Percentiles rank a stretch among this genome's conserved stretches.
phyloP scores from a whole-genome alignment of 768 basidiomycete genomes.

The Tylopilus plumbeoviolaceoides region DNA sequence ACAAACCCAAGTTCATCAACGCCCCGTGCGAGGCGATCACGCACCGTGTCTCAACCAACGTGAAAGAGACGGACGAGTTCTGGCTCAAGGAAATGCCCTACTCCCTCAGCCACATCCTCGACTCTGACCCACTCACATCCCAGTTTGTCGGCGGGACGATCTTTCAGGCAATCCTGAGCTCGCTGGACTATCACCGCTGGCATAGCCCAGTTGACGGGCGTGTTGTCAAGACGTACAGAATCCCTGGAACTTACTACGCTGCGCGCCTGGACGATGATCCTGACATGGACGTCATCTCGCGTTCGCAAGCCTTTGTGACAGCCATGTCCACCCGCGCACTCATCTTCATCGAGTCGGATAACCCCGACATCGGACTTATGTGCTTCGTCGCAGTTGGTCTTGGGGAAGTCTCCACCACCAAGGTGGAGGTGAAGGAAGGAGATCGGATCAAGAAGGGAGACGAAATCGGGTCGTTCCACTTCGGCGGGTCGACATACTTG shows the following conservation, averaged over 20 bases:
- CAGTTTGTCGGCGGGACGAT: neutral
- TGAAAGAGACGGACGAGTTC: neutral
- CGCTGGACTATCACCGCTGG: neutral
- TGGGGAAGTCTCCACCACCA: too few relatives aligned
- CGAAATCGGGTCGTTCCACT: too few relatives aligned
- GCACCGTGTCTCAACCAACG: neutral
- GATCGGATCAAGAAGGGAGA: too few relatives aligned
- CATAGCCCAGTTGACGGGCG: neutral
- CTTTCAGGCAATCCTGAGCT: neutral
- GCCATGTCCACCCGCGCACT: conserved; percentile 50
- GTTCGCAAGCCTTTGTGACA: conserved; percentile 26
- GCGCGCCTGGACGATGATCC: neutral
- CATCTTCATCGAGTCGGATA: conserved; percentile 57
- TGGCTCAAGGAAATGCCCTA: neutral
- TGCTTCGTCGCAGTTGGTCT: conserved; percentile 26
- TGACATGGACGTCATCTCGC: conserved; percentile 21
- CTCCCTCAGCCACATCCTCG: neutral
- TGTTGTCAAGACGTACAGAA: neutral
- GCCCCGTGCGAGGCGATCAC: neutral
- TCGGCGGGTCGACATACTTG: conserved; percentile 24
- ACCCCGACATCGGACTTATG: conserved; percentile 22
- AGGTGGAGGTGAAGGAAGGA: too few relatives aligned
- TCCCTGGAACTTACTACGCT: neutral
- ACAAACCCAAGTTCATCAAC: conserved; percentile 7
- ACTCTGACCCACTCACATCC: neutral